Evolutionary conservation across 169 alveolate species (phyloP).

Genomic region (Eimeria necatrix): DNA sequence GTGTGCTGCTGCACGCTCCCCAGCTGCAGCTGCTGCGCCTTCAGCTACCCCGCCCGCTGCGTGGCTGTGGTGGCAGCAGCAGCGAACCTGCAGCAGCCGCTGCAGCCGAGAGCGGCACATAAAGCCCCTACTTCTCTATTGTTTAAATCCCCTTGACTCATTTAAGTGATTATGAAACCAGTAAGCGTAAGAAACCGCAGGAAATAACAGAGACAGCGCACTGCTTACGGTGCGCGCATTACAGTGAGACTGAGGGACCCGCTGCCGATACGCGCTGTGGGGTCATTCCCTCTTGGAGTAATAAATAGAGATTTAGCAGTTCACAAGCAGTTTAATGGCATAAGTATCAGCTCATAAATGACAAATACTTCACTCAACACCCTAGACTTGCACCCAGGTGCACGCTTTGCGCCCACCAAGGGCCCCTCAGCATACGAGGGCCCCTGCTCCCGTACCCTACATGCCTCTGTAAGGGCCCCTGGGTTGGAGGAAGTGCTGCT

Average conservation of each 20-base stretch:
- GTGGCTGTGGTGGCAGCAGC: constrained; percentile 67
- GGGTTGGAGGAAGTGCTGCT: too few relatives aligned
- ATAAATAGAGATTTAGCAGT: too few relatives aligned
- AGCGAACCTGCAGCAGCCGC: constrained; percentile 50
- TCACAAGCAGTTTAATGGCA: too few relatives aligned
- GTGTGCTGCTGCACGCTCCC: constrained; percentile 67
- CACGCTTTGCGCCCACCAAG: too few relatives aligned
- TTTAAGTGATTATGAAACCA: not conserved
- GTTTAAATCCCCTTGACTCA: not conserved
- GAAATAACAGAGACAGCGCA: not conserved
- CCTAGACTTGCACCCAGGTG: too few relatives aligned
- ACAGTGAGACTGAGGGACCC: not conserved
- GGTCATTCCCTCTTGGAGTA: not conserved
- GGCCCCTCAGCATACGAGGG: too few relatives aligned
- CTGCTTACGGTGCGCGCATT: not conserved
- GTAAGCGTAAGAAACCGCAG: too few relatives aligned
- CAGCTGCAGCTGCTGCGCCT: constrained; percentile 65
- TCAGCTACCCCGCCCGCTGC: constrained; percentile 61
- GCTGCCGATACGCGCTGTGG: constrained; percentile 36
- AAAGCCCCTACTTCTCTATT: not conserved
- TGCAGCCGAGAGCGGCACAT: not conserved
- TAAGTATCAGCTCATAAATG: too few relatives aligned
- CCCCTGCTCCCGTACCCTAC: too few relatives aligned
- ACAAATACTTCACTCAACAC: too few relatives aligned
- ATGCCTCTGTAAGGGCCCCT: too few relatives aligned